phyloP scores from a whole-genome alignment of 768 basidiomycete species.

The Lactifluus hygrophoroides region DNA sequence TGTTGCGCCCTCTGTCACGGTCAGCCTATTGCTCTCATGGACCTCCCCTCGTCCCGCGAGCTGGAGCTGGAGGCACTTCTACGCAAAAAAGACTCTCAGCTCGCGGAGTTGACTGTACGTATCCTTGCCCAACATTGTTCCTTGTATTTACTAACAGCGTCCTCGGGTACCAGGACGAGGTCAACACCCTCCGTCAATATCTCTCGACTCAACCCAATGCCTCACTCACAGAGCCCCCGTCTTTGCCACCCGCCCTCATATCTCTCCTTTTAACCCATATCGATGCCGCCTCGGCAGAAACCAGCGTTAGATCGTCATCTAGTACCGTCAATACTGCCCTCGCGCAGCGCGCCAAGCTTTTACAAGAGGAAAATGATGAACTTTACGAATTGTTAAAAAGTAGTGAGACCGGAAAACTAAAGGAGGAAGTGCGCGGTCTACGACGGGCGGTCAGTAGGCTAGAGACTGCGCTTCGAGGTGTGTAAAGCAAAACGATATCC shows the following conservation, averaged over 20 bases:
- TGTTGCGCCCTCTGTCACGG: conserved; percentile 14
- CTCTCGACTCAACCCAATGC: conserved; percentile 52
- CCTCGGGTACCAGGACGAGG: conserved; percentile 51
- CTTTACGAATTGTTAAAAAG: conserved; percentile 65
- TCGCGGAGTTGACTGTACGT: conserved; percentile 65
- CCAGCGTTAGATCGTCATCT: conserved; percentile 26
- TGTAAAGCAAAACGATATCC: conserved; percentile 16
- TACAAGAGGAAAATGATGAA: conserved; percentile 87
- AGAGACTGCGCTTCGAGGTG: conserved; percentile 72
- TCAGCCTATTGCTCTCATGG: conserved; percentile 36
- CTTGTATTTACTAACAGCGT: background rate
- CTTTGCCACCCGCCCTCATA: conserved; percentile 62
- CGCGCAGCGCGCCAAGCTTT: conserved; percentile 57
- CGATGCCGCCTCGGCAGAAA: conserved; percentile 31
- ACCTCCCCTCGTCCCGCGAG: conserved; percentile 65
- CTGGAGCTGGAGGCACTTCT: conserved; percentile 73
- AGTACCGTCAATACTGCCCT: conserved; percentile 65
- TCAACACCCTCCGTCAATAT: conserved; percentile 58
- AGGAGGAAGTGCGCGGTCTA: conserved; percentile 71
- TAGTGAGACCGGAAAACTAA: conserved; percentile 71
- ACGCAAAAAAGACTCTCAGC: conserved; percentile 65
- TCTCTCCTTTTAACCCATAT: conserved; percentile 65
- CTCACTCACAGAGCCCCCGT: conserved; percentile 51
- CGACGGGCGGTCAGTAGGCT: conserved; percentile 58
- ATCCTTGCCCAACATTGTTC: conserved; percentile 11